Base-by-base conservation (phyloP, 176 grass and related monocot species). In the Lolium multiflorum region DNA sequence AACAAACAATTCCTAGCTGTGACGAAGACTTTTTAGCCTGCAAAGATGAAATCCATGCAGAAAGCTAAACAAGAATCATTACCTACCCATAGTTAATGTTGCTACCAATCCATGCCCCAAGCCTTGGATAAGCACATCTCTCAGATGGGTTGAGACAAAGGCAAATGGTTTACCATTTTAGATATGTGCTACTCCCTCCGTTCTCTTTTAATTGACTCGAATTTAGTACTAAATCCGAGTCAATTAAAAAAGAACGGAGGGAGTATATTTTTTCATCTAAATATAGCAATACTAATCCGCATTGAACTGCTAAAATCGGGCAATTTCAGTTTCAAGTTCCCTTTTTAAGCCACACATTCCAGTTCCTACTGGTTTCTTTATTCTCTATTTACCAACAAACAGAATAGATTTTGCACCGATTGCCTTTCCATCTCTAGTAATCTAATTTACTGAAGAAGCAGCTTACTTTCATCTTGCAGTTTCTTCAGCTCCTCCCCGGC, bases 401-500 rank as follows among this genome's bases (percentile, higher is more conserved):
- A 51, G 2, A 14, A 11, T 15, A 52, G 0, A 4, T 15, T 52
- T 52, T 52, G 4, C 9, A 52, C 50, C 49, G 6, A 26, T 76
- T 87, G 58, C 20, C 16, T 47, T 76, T 70, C 84, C 38, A 37
- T 71, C 48, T 94, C 82, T 31, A 90, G 46, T 71, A 71, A 21
- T 73, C 86, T 57, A 37, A 94, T 54, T 79, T 87, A 77, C 50
- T 90, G 47, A 51, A 82, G 80, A 84, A 92, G 79, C 1, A 5
- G 72, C 16, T 78, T 37, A 80, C 81, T 92, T 90, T 92, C 60
- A 71, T 64, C 28, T 35, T 74, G 79, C 65, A 90, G 35, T 60
- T 86, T 92, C 69, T 86, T 90, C 41, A 84, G 88, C 88, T 86
- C 79, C 60, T 88, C 67, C 82, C 67, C 81, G 41, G 41, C 4